Conservation (phyloP, 176 grass and related monocot genomes). For the Rhynchospora breviuscula region DNA sequence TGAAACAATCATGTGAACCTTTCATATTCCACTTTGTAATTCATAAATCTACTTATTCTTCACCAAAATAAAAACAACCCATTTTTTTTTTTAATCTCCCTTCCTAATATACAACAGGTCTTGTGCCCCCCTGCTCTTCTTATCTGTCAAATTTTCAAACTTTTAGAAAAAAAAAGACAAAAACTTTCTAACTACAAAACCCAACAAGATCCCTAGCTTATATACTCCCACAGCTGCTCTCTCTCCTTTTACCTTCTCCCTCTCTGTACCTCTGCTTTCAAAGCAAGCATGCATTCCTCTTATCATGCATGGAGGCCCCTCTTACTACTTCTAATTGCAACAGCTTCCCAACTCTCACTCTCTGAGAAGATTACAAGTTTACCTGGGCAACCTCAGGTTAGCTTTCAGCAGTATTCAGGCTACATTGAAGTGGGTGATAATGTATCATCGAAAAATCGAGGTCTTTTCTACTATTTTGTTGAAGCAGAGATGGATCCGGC, state of each 20-base stretch:
- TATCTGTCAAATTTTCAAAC: slow-evolving; percentile 13
- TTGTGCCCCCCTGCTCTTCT: neutral
- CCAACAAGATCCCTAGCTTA: slow-evolving; percentile 7
- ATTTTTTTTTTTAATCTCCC: neutral
- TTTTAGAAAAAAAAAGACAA: neutral
- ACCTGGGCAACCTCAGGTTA: slow-evolving; percentile 80
- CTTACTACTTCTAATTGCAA: slow-evolving; percentile 6
- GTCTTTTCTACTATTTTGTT: slow-evolving; percentile 98
- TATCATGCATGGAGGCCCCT: slow-evolving; percentile 14
- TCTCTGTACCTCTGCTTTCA: slow-evolving; percentile 5
- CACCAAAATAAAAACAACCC: neutral
- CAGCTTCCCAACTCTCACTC: slow-evolving; percentile 23
- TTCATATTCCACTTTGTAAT: slow-evolving; percentile 17
- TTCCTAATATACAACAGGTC: neutral
- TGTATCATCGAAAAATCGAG: slow-evolving; percentile 41
- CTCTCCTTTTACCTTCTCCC: neutral
- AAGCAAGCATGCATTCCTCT: slow-evolving; percentile 16
- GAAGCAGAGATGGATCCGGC: slow-evolving; percentile 69
- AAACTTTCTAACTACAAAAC: neutral
- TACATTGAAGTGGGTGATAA: slow-evolving; percentile 61
- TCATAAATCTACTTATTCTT: neutral
- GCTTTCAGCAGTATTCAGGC: slow-evolving; percentile 78
- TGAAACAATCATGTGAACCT: slow-evolving; percentile 34
- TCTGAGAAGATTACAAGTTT: slow-evolving; percentile 66
- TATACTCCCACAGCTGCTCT: slow-evolving; percentile 8